Evolutionary conservation across 441 rosid species (phyloP), one percentile per base, ranked within the genome.

Genomic region (Arabidopsis lyrata): DNA sequence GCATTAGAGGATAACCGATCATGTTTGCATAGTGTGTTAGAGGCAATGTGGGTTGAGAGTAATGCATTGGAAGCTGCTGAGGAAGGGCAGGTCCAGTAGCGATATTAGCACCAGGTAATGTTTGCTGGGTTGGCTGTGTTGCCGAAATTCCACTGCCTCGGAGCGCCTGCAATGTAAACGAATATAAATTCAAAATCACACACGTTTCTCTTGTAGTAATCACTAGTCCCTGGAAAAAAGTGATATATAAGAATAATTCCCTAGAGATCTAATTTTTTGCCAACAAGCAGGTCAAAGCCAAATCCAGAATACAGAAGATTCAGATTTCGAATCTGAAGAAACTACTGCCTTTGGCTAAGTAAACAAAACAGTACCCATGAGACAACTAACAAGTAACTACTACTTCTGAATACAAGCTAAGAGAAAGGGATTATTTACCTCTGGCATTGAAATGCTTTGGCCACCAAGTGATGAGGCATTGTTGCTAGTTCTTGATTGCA

Each of bases 11-110:
- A 73, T 93, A 93, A 66, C 95, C 76, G 50, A 93, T 86, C 98
- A 95, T 91, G 81, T 92, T 95, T 18, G 99, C 84, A 66, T 83
- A 93, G 72, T 84, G 97, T 44, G 93, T 90, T 84, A 95, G 60
- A 16, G 97, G 95, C 81, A 92, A 85, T 12, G 90, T 82, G 63
- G 89, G 98, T 57, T 95, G 99, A 5, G 98, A 83, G 82, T 93
- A 95, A 77, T 95, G 99, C 87, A 95, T 83, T 42, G 95, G 85
- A 69, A 93, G 88, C 78, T 91, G 99, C 71, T 93, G 99, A 0
- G 96, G 96, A 72, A 86, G 89, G 67, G 90, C 78, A 32, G 93
- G 92, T 72, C 96, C 97, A 0, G 91, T 83, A 59, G 99, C 93
- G 47, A 86, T 86, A 48, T 66, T 84, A 38, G 82, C 88, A 79